Conservation (phyloP, 2,329 filamentous ascomycete species). For the Diatrype stigma region DNA sequence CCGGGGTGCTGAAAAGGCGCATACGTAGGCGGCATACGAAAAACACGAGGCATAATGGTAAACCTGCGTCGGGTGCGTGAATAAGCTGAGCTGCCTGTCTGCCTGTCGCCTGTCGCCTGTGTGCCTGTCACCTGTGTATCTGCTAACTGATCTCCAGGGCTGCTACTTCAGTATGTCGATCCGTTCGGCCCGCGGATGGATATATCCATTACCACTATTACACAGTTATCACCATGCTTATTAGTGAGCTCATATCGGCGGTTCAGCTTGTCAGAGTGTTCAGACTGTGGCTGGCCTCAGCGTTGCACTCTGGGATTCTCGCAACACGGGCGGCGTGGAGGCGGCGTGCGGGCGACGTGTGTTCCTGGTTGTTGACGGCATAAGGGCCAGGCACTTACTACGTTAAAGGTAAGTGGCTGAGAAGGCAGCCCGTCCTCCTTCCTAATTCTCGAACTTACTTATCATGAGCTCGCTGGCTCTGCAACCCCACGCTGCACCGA, state of each 20-base stretch:
- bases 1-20: no score
- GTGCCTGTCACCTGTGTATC: no score
- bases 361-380: not conserved
- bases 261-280: not conserved
- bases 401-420: not conserved
- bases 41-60: no score
- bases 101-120: no score
- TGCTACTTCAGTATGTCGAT: no score
- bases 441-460: not conserved
- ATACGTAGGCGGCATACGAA: no score
- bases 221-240: not conserved
- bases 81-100: no score
- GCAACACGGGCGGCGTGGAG: no score
- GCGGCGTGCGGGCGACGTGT: no score
- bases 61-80: no score
- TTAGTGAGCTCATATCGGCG: not conserved
- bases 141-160: not conserved
- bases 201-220: no score
- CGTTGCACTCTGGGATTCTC: not conserved
- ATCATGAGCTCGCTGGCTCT: not conserved
- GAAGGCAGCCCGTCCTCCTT: not conserved
- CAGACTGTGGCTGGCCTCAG: not conserved
- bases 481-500: not conserved
- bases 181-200: no score
- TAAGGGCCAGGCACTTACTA: not conserved